A percentile compares a stretch with the other conserved stretches of the same genome.
Evolutionary conservation across 306 rosid species (phyloP).

Genomic region (Senna tora): DNA sequence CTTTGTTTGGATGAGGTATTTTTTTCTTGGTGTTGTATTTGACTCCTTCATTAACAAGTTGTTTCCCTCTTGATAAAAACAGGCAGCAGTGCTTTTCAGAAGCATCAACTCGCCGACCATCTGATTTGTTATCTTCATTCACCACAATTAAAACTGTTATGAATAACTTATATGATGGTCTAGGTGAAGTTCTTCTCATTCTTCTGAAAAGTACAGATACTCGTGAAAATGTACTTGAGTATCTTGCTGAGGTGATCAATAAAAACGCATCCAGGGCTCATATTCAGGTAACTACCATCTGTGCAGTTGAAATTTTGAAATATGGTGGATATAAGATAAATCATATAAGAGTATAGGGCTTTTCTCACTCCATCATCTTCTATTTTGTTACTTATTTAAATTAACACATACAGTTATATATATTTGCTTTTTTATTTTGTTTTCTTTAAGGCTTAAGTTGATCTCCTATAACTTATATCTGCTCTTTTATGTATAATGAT

Average conservation of each 20-base stretch:
- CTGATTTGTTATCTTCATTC: slow-evolving; percentile 85
- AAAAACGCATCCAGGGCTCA: slow-evolving; percentile 95
- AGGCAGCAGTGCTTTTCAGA: slow-evolving; percentile 97
- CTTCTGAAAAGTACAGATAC: slow-evolving; percentile 85
- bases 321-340: slow-evolving; percentile 11
- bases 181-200: slow-evolving; percentile 69
- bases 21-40: slow-evolving; percentile 22
- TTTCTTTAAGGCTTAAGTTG: slow-evolving; percentile 6
- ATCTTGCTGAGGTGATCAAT: slow-evolving; percentile 93
- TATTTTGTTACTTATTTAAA: neutral
- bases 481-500: slow-evolving; percentile 4
- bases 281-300: slow-evolving; percentile 68
- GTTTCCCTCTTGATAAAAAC: slow-evolving; percentile 38
- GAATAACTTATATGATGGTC: slow-evolving; percentile 85
- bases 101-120: slow-evolving; percentile 73
- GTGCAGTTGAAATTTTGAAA: neutral
- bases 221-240: slow-evolving; percentile 84
- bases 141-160: slow-evolving; percentile 78
- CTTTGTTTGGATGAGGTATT: slow-evolving; percentile 22
- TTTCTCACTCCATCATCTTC: neutral
- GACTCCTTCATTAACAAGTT: slow-evolving; percentile 15
- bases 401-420: neutral
- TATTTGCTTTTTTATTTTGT: neutral
- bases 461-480: slow-evolving; percentile 8
- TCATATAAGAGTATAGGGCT: neutral